Conservation (phyloP, 192 early-diverging fungal genomes). For the Rhizophagus clarus region DNA sequence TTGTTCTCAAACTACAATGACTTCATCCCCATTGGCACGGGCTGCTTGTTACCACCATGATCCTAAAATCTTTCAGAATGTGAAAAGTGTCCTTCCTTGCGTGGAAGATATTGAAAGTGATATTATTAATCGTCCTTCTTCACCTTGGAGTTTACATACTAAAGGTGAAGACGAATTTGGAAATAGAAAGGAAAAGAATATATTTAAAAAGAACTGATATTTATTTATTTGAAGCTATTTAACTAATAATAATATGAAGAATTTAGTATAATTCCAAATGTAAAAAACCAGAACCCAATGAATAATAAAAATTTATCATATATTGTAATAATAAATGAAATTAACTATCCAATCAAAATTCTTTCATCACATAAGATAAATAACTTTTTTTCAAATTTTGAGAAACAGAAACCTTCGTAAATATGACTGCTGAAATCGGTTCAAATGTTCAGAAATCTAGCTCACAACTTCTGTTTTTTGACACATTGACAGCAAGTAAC, state of each 20-base stretch:
- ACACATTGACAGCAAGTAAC: slow-evolving; percentile 20
- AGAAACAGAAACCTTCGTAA: background rate
- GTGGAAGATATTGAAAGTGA: background rate
- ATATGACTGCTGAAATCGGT: background rate
- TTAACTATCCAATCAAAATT: background rate
- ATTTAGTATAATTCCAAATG: too few relatives aligned
- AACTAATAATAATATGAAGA: too few relatives aligned
- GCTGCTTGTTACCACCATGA: background rate
- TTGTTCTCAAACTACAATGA: background rate
- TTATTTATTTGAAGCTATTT: background rate
- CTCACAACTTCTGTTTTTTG: slow-evolving; percentile 29
- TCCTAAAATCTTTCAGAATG: background rate
- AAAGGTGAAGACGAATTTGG: background rate
- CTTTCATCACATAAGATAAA: background rate
- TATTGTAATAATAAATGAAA: too few relatives aligned
- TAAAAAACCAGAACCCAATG: too few relatives aligned
- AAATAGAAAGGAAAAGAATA: background rate
- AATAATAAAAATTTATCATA: too few relatives aligned
- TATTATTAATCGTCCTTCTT: background rate
- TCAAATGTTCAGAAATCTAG: background rate
- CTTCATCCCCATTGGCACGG: background rate
- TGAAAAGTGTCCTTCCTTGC: background rate
- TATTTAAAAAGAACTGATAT: background rate
- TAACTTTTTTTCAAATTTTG: background rate
- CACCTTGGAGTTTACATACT: background rate